These are phyloP conservation scores for Teratosphaeria nubilosa DNA, from an alignment of 2,329 filamentous ascomycete genomes.

Conservation along the genomic window DNA sequence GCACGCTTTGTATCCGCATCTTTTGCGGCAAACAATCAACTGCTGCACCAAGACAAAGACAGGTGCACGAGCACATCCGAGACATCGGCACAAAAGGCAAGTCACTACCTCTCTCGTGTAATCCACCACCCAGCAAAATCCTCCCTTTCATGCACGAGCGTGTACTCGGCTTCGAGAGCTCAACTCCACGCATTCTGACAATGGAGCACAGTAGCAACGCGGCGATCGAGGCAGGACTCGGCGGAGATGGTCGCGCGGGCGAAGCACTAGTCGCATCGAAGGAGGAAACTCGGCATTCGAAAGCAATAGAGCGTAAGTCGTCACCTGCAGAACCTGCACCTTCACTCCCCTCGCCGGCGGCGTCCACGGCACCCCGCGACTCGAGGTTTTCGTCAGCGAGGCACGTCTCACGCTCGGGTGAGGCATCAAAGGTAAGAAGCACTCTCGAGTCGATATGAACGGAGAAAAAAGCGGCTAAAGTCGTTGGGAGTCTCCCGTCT, in stretches of 20 bases:
- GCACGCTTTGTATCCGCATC: background rate
- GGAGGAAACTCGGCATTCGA: background rate
- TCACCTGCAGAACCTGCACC: too few species aligned
- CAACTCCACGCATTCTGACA: background rate
- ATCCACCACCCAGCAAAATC: too few species aligned
- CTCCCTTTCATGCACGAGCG: background rate
- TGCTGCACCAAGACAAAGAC: background rate
- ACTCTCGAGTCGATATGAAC: too few species aligned
- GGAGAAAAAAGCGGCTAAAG: too few species aligned
- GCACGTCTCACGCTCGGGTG: background rate
- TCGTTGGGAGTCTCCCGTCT: too few species aligned
- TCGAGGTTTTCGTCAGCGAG: too few species aligned
- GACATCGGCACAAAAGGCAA: background rate
- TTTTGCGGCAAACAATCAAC: background rate
- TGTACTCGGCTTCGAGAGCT: background rate
- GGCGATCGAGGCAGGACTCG: background rate
- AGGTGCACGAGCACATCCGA: background rate
- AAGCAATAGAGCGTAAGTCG: background rate
- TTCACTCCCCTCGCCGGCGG: background rate
- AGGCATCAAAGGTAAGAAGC: background rate
- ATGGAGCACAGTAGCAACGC: background rate
- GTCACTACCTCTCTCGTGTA: background rate
- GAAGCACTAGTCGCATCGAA: background rate
- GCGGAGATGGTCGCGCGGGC: background rate
- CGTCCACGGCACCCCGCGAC: background rate